Conservation (phyloP, 1,284 basidiomycete species). For the Tremellales sp. region DNA sequence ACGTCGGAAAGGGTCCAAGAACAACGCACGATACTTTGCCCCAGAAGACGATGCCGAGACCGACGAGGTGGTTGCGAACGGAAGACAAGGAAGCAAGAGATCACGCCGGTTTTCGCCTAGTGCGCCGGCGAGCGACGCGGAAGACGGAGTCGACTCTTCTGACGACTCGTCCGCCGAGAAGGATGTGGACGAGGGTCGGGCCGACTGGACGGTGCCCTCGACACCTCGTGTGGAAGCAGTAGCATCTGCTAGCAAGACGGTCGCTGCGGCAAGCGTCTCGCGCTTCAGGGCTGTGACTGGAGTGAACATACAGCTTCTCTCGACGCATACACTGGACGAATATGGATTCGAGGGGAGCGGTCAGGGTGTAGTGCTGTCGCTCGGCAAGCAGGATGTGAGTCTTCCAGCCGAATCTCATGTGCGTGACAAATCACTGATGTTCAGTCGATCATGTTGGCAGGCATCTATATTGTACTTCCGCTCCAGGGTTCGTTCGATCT, state of each 20-base stretch:
- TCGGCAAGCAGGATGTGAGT: constrained; percentile 37
- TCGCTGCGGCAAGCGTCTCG: constrained; percentile 8
- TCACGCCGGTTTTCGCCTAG: constrained; percentile 31
- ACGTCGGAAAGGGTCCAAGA: not conserved
- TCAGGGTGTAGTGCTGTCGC: constrained; percentile 30
- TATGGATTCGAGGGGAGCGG: constrained; percentile 20
- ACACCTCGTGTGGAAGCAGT: constrained; percentile 7
- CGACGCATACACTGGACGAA: constrained; percentile 7
- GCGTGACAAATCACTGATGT: constrained; percentile 2
- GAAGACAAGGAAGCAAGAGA: not conserved
- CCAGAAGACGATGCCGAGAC: too few species aligned
- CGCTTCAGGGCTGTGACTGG: constrained; percentile 21
- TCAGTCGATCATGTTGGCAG: constrained; percentile 21
- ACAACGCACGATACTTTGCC: not conserved
- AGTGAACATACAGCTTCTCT: constrained; percentile 20
- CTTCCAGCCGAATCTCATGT: not conserved
- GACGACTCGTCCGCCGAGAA: constrained; percentile 6
- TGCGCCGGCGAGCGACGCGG: constrained; percentile 18
- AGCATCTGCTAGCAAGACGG: not conserved
- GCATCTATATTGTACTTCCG: constrained; percentile 36
- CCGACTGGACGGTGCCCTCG: constrained; percentile 18
- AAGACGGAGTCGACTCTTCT: constrained; percentile 4
- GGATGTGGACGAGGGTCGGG: constrained; percentile 19
- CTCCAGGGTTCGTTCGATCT: constrained; percentile 26
- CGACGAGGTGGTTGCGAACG: not conserved